Evolutionary conservation across 2,329 filamentous ascomycete species (phyloP).

Genomic region (Xylariales sp.): DNA sequence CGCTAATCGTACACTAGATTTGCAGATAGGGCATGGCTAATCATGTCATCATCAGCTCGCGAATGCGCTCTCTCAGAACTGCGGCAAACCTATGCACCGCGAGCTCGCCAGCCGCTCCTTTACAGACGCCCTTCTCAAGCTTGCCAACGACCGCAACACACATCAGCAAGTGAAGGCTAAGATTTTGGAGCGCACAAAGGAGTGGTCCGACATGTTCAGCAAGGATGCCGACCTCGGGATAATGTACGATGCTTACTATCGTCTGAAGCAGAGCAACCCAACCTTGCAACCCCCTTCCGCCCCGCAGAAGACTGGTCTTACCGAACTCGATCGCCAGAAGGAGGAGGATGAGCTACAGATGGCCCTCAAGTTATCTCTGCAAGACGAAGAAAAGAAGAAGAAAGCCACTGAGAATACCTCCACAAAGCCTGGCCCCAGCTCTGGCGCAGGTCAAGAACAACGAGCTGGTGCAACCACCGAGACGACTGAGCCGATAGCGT

Average conservation of each 20-base stretch:
- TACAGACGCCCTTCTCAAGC: slow-evolving; percentile 89
- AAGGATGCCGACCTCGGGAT: slow-evolving; percentile 92
- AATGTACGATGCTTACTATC: slow-evolving; percentile 95
- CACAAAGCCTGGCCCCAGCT: slow-evolving; percentile 49
- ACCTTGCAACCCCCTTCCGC: slow-evolving; percentile 92
- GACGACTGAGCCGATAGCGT: slow-evolving; percentile 61
- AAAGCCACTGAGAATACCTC: slow-evolving; percentile 53
- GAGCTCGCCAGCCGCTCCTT: slow-evolving; percentile 92
- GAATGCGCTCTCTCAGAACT: slow-evolving; percentile 93
- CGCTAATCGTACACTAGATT: not conserved
- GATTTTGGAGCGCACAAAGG: slow-evolving; percentile 95
- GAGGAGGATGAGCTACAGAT: slow-evolving; percentile 98
- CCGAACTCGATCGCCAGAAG: slow-evolving; percentile 88
- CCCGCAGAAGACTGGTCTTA: slow-evolving; percentile 91
- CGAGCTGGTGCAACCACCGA: slow-evolving; percentile 43
- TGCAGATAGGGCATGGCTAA: slow-evolving; percentile 11
- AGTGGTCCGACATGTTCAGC: slow-evolving; percentile 95
- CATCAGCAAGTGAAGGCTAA: slow-evolving; percentile 97
- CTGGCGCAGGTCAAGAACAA: slow-evolving; percentile 45
- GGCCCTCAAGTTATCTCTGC: slow-evolving; percentile 90
- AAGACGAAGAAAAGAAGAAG: slow-evolving; percentile 80
- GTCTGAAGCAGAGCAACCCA: slow-evolving; percentile 85
- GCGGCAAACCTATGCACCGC: slow-evolving; percentile 85
- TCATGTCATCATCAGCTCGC: slow-evolving; percentile 69
- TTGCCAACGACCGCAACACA: slow-evolving; percentile 94